Conservation (phyloP, 202 grass and related monocot genomes). For the Zizania palustris region DNA sequence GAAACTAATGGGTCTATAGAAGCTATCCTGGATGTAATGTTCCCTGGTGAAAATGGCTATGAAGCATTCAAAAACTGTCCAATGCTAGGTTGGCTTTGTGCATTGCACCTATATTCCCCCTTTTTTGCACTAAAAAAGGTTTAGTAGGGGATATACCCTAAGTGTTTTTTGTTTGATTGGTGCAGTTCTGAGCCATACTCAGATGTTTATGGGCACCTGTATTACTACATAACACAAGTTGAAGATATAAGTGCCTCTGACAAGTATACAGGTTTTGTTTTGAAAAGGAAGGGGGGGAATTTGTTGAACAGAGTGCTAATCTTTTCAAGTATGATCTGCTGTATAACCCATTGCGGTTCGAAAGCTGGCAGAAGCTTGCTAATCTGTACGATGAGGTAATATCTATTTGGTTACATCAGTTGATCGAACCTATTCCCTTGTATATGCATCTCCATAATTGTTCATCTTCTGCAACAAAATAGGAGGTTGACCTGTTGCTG, state of each 20-base stretch:
- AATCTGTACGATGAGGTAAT: slow-evolving; percentile 97
- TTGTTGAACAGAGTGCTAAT: slow-evolving; percentile 91
- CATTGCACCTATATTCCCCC: slow-evolving; percentile 30
- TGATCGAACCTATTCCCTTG: slow-evolving; percentile 35
- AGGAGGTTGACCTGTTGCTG: slow-evolving; percentile 95
- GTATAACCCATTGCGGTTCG: slow-evolving; percentile 79
- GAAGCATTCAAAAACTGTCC: slow-evolving; percentile 74
- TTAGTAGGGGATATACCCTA: slow-evolving; percentile 30
- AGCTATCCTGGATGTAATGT: slow-evolving; percentile 70
- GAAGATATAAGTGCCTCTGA: slow-evolving; percentile 95
- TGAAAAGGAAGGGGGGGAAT: slow-evolving; percentile 98
- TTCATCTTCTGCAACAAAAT: slow-evolving; percentile 30
- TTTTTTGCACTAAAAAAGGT: slow-evolving; percentile 33
- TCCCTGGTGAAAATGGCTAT: slow-evolving; percentile 63
- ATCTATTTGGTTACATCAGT: slow-evolving; percentile 39
- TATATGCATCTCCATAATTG: slow-evolving; percentile 33
- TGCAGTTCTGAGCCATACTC: slow-evolving; percentile 86
- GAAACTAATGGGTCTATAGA: slow-evolving; percentile 62
- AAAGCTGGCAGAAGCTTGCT: slow-evolving; percentile 97
- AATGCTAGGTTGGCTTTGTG: slow-evolving; percentile 61
- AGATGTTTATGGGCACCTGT: slow-evolving; percentile 95
- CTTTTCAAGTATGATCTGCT: slow-evolving; percentile 95
- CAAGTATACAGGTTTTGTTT: slow-evolving; percentile 92
- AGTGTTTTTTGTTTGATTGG: slow-evolving; percentile 45
- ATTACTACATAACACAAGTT: slow-evolving; percentile 77